Conservation (phyloP, 2,329 filamentous ascomycete genomes). For the Ophiostoma himal-ulmi region DNA sequence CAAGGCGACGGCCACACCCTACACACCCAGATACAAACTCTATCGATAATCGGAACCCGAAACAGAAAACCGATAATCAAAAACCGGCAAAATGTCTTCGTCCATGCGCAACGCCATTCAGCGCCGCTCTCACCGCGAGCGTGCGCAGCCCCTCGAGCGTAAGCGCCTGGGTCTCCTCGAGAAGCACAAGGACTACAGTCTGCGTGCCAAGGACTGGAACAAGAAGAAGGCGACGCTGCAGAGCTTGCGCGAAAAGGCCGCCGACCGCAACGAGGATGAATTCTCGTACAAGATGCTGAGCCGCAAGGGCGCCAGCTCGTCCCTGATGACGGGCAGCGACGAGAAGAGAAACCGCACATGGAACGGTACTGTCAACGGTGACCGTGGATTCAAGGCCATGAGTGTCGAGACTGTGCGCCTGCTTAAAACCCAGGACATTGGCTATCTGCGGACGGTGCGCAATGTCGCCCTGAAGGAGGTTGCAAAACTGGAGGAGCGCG, state of each 20-base stretch:
- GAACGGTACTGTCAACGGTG: conserved; percentile 51
- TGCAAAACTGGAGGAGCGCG: conserved; percentile 47
- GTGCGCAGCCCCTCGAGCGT: conserved; percentile 78
- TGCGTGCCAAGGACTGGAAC: conserved; percentile 60
- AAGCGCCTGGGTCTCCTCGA: conserved; percentile 85
- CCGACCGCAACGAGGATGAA: conserved; percentile 65
- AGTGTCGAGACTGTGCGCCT: conserved; percentile 54
- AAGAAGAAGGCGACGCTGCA: conserved; percentile 58
- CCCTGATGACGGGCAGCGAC: conserved; percentile 34
- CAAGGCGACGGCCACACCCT: background rate
- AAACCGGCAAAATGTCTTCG: conserved; percentile 26
- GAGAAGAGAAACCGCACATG: conserved; percentile 43
- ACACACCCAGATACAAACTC: background rate
- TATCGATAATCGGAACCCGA: background rate
- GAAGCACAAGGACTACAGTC: conserved; percentile 65
- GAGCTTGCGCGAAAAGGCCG: conserved; percentile 54
- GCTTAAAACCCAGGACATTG: conserved; percentile 64
- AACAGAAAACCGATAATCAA: background rate
- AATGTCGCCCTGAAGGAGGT: conserved; percentile 57
- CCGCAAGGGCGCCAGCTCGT: conserved; percentile 50
- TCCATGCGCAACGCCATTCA: conserved; percentile 30
- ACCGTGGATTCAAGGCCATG: conserved; percentile 52
- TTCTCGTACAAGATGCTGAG: conserved; percentile 68
- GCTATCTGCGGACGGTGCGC: conserved; percentile 57
- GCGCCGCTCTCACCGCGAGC: conserved; percentile 69